Evolutionary conservation across 2,329 filamentous ascomycete genomes (phyloP), one percentile per base, ranked within the genome.

Genomic region (Metarhizium guizhouense): DNA sequence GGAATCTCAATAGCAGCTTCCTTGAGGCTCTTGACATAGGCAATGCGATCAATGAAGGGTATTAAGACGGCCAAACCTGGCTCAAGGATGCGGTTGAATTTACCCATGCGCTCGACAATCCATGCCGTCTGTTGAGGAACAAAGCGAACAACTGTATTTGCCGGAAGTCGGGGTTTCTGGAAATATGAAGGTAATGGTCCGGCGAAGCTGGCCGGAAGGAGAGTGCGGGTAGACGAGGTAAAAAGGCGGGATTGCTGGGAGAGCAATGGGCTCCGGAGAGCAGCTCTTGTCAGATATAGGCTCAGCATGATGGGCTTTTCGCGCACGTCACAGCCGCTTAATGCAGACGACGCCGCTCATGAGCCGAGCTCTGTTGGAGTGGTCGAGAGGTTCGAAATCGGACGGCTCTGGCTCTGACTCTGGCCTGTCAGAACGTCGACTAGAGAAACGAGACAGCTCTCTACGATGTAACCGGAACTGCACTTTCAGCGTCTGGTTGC

Each of bases 31-130:
- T 95, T 96, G 63, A 99, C 94, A 71, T 99, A 99, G 64, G 94
- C 88, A 71, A 99, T 97, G 59, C 91, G 87, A 74, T 99, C 94
- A 70, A 99, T 76, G 62, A 97, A 88, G 1, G 94, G 94, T 54
- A 94, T 80, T 63, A 99, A 75, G 60, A 99, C 81, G 25, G 94
- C 92, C 59, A 99, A 78, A 56, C 94, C 94, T 3, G 94, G 94
- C 65, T 96, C 84, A 52, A 99, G 77, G 66, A 99, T 96, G 58
- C 92, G 83, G 74, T 90, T 87, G 77, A 96, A 99, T 74, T 92
- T 94, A 66, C 94, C 94, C 94, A 99, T 99, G 68, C 94, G 92
- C 82, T 99, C 94, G 56, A 99, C 94, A 57, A 99, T 93, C 94
- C 94, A 99, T 71, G 94, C 94, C 64, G 93, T 97, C 77, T 99